Base-by-base conservation (phyloP, 23 red algal genomes). In the Gracilariopsis chorda region DNA sequence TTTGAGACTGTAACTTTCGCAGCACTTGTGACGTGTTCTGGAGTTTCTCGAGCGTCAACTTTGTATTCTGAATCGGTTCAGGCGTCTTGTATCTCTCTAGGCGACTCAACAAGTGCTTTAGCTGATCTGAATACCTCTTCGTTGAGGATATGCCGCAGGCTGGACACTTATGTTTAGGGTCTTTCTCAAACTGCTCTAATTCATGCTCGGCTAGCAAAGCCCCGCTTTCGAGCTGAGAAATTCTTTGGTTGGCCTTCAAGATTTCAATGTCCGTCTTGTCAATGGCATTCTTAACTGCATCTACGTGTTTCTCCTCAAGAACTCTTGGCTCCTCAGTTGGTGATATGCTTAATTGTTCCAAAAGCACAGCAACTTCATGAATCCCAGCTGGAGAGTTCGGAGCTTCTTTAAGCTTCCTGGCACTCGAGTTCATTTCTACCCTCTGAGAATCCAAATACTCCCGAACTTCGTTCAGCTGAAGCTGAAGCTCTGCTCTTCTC, bases 201-300 rank as follows among this genome's bases (percentile, higher is more conserved):
- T 89, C 85, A 13, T 62, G 46, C 27, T 89, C 65, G 1, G 85
- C 85, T 28, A 89, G 55, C 25, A 89, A 59, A 40, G 51, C 44
- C 63, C 85, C 85, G 48, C 49, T 89, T 77, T 89, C 85, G 16
- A 89, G 51, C 47, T 89, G 85, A 10, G 85, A 77, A 4, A 77
- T 77, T 40, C 34, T 63, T 69, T 89, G 85, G 42, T 76, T 89
- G 21, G 72, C 85, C 24, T 74, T 72, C 33, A 89, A 46, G 19
- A 78, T 24, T 58, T 58, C 85, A 36, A 2, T 77, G 23, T 89
- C 85, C 33, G 55, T 77, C 35, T 17, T 57, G 21, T 77, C 51
- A 12, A 89, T 52, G 8, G 69, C 28, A 2, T 89, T 48, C 6
- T 78, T 61, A 20, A 89, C 85, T 16, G 51, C 69, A 0, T 76